Evolutionary conservation across 257 asterid genomes (phyloP).

Genomic region (Henckelia pumila): DNA sequence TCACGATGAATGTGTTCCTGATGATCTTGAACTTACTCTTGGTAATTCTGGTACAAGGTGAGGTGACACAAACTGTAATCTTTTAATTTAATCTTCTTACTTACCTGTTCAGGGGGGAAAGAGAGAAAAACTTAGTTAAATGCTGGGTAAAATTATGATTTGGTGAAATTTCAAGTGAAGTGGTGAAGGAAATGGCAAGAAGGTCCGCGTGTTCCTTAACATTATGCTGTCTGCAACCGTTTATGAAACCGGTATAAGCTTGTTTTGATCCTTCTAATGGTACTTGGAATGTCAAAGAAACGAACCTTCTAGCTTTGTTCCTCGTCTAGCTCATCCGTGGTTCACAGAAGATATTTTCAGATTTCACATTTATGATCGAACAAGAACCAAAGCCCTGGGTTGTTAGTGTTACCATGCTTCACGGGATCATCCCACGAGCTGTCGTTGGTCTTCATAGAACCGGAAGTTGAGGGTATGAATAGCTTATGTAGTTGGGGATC

Average conservation of each 20-base stretch:
- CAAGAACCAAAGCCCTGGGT: slow-evolving; percentile 6
- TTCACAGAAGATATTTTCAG: neutral
- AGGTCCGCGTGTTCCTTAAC: neutral
- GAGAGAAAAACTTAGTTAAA: neutral
- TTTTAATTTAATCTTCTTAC: neutral
- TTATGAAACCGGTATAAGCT: slow-evolving; percentile 19
- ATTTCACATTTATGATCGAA: neutral
- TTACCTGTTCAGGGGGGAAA: neutral
- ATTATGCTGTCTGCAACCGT: slow-evolving; percentile 22
- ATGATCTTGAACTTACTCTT: slow-evolving; percentile 94
- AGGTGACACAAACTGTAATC: neutral
- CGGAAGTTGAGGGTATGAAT: slow-evolving; percentile 29
- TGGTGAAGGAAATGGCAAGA: slow-evolving; percentile 12
- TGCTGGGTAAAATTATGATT: slow-evolving; percentile 16
- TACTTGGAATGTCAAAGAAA: slow-evolving; percentile 14
- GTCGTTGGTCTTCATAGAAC: slow-evolving; percentile 22
- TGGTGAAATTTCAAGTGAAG: slow-evolving; percentile 43
- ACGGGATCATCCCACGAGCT: too few species aligned
- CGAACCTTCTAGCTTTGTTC: neutral
- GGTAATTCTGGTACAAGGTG: slow-evolving; percentile 89
- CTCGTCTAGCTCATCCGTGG: neutral
- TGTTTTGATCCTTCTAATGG: slow-evolving; percentile 24
- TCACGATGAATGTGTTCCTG: slow-evolving; percentile 88
- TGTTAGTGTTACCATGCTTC: slow-evolving; percentile 7
- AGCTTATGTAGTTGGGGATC: slow-evolving; percentile 38